phyloP scores from a whole-genome alignment of 495 filamentous ascomycete genomes.

The Penicillium salamii region DNA sequence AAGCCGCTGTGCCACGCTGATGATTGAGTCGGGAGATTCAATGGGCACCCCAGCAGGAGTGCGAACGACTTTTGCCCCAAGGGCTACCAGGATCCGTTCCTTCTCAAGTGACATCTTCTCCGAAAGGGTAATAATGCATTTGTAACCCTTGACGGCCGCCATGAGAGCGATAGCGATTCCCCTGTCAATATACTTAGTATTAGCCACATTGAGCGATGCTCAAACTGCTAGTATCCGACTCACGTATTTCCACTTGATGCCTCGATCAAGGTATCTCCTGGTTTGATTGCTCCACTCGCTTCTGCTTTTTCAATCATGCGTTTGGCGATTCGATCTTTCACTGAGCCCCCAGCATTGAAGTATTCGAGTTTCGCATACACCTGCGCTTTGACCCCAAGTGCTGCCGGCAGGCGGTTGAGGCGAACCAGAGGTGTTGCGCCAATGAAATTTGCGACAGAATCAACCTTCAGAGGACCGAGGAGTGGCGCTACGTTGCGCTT shows the following conservation, averaged over 20 bases:
- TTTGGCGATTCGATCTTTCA: slow-evolving; percentile 87
- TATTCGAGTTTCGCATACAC: slow-evolving; percentile 86
- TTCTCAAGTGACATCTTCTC: slow-evolving; percentile 61
- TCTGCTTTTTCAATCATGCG: slow-evolving; percentile 92
- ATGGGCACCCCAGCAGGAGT: slow-evolving; percentile 87
- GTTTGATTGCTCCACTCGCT: slow-evolving; percentile 75
- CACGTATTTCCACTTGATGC: slow-evolving; percentile 88
- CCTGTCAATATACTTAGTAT: slow-evolving; percentile 22
- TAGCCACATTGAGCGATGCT: background rate
- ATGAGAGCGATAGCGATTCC: background rate
- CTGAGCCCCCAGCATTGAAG: slow-evolving; percentile 80
- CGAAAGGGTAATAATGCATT: slow-evolving; percentile 77
- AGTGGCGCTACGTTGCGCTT: background rate
- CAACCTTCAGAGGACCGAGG: background rate
- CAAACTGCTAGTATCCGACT: slow-evolving; percentile 12
- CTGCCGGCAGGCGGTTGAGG: slow-evolving; percentile 79
- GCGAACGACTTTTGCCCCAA: slow-evolving; percentile 84
- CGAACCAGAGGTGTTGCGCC: slow-evolving; percentile 86
- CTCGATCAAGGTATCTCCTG: slow-evolving; percentile 87
- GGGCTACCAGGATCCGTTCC: slow-evolving; percentile 75
- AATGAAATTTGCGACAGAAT: slow-evolving; percentile 54
- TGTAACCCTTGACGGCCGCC: slow-evolving; percentile 63
- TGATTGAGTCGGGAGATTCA: slow-evolving; percentile 78
- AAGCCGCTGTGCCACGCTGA: slow-evolving; percentile 75
- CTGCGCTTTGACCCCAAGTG: slow-evolving; percentile 70